phyloP scores from a whole-genome alignment of 805 yeast genomes.

The Yarrowia sp. region DNA sequence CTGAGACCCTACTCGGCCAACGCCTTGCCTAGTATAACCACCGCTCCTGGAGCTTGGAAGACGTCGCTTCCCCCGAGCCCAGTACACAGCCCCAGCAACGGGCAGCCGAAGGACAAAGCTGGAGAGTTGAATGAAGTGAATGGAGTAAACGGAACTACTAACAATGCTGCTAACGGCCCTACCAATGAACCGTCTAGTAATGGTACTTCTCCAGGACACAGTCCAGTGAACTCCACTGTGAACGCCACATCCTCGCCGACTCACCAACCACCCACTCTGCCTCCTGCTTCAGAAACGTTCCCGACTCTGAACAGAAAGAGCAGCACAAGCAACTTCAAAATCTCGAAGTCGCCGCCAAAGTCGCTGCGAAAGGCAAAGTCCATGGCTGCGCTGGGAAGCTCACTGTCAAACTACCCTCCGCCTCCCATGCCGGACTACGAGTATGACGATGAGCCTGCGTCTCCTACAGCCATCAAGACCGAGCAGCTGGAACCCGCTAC shows the following conservation, averaged over 20 bases:
- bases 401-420: conserved; percentile 8
- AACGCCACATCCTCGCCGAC: not conserved
- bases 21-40: conserved; percentile 31
- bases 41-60: conserved; percentile 25
- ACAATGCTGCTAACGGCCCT: not conserved
- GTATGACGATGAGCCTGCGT: conserved; percentile 18
- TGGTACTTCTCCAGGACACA: conserved; percentile 10
- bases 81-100: conserved; percentile 19
- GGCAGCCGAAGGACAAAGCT: not conserved
- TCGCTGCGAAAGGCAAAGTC: conserved; percentile 36
- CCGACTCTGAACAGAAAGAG: conserved; percentile 27
- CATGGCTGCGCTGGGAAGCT: conserved; percentile 21
- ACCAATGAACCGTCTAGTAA: not conserved
- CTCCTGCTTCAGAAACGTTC: not conserved
- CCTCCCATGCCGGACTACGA: conserved; percentile 33
- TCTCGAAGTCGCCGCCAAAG: conserved; percentile 34
- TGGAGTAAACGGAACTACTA: not conserved
- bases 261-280: not conserved
- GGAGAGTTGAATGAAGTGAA: too few species aligned
- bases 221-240: not conserved
- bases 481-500: conserved; percentile 33
- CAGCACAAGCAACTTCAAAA: conserved; percentile 18
- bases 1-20: conserved; percentile 29
- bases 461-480: conserved; percentile 29
- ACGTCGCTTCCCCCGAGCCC: conserved; percentile 24